Conservation (phyloP, 140 eudicot species). For the Bidens hawaiensis region DNA sequence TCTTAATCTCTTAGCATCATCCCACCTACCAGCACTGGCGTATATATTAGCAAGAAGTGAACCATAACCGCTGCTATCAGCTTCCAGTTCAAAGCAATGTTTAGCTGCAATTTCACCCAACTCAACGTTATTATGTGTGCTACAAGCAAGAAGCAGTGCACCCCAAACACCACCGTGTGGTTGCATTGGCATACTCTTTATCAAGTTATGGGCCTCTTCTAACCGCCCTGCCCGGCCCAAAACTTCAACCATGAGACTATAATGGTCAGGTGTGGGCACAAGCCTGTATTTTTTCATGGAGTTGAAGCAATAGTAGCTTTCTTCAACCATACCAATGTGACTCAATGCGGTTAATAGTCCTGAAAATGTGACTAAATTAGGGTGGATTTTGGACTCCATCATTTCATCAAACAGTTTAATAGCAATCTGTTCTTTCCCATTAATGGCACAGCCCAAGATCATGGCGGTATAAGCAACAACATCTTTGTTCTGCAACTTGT, state of each 20-base stretch:
- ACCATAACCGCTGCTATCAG: slow-evolving; percentile 56
- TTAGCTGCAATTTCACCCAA: slow-evolving; percentile 78
- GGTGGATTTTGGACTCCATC: slow-evolving; percentile 41
- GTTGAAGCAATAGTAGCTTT: slow-evolving; percentile 61
- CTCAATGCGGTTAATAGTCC: slow-evolving; percentile 73
- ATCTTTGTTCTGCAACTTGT: slow-evolving; percentile 52
- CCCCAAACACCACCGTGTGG: slow-evolving; percentile 97
- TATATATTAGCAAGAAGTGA: slow-evolving; percentile 80
- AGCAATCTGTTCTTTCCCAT: slow-evolving; percentile 57
- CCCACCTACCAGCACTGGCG: slow-evolving; percentile 71
- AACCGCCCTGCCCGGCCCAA: slow-evolving; percentile 70
- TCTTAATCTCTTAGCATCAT: slow-evolving; percentile 67
- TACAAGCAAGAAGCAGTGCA: slow-evolving; percentile 83
- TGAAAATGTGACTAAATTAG: slow-evolving; percentile 61
- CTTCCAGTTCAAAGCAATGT: slow-evolving; percentile 69
- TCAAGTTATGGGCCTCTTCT: slow-evolving; percentile 65
- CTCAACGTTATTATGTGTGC: slow-evolving; percentile 58
- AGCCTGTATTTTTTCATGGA: slow-evolving; percentile 57
- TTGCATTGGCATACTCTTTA: slow-evolving; percentile 72
- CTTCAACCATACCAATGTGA: slow-evolving; percentile 74
- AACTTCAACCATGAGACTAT: slow-evolving; percentile 81
- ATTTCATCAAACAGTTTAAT: slow-evolving; percentile 58
- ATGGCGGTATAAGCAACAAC: slow-evolving; percentile 79
- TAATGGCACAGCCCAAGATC: slow-evolving; percentile 79
- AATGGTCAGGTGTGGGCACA: slow-evolving; percentile 70